Percentiles rank a stretch among this genome's conserved stretches.
These are phyloP conservation scores for Salinomyces thailandicus DNA, from an alignment of 2,329 filamentous ascomycete species.

Conservation along the genomic window DNA sequence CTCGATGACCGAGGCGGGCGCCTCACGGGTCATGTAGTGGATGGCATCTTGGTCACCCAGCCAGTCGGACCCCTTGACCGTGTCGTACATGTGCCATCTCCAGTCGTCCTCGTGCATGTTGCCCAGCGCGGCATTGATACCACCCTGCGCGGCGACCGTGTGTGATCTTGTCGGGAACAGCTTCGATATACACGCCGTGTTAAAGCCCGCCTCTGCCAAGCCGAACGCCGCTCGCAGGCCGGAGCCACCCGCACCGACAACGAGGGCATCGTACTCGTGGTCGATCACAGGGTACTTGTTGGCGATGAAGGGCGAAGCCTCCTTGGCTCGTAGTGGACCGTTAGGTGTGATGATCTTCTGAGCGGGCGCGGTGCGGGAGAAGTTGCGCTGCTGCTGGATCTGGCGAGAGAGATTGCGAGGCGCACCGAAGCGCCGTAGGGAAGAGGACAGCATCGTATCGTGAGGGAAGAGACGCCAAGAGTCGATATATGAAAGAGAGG, in stretches of 20 bases:
- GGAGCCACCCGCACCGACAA: conserved; percentile 75
- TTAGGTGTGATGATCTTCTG: conserved; percentile 72
- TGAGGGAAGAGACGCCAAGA: no score
- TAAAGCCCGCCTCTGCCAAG: conserved; percentile 79
- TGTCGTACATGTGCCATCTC: conserved; percentile 99
- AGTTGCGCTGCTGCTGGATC: conserved; percentile 44
- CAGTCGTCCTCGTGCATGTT: conserved; percentile 99
- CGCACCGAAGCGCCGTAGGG: conserved; percentile 25
- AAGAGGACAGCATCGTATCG: conserved; percentile 26
- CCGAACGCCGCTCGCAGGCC: conserved; percentile 76
- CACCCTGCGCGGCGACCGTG: conserved; percentile 66
- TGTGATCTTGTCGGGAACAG: conserved; percentile 78
- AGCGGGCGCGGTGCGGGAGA: conserved; percentile 76
- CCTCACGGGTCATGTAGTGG: conserved; percentile 97
- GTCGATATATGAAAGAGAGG: no score
- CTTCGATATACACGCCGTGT: conserved; percentile 78
- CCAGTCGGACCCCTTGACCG: conserved; percentile 96
- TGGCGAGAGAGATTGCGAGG: conserved; percentile 18
- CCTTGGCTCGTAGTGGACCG: conserved; percentile 79
- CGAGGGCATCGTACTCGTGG: conserved; percentile 96
- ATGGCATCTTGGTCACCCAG: conserved; percentile 95
- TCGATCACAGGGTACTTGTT: conserved; percentile 95
- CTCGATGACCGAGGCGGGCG: conserved; percentile 82
- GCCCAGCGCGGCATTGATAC: conserved; percentile 78
- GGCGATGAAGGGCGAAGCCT: conserved; percentile 76